Conservation (phyloP, 2,329 filamentous ascomycete genomes). For the Microdochium bolleyi region DNA sequence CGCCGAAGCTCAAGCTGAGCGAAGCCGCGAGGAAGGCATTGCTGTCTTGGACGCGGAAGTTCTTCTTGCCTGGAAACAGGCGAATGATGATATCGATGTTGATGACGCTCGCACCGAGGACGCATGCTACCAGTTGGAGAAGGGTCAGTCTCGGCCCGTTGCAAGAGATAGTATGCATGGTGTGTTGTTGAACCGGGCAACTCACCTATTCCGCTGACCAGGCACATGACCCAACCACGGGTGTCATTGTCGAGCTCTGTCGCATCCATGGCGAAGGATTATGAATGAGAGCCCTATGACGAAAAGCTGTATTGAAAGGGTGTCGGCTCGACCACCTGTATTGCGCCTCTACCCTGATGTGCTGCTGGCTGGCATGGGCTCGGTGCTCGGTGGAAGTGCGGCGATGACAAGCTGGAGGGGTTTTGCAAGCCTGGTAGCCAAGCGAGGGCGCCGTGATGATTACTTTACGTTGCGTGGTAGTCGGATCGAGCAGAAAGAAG, state of each 20-base stretch:
- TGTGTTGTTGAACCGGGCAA: constrained; percentile 9
- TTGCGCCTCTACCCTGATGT: too few relatives aligned
- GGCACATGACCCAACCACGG: constrained; percentile 86
- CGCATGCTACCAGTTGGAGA: constrained; percentile 37
- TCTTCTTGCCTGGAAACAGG: constrained; percentile 61
- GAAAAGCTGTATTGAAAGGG: too few relatives aligned
- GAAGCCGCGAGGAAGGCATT: constrained; percentile 82
- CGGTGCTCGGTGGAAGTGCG: too few relatives aligned
- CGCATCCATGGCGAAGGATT: neutral
- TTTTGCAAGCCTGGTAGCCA: too few relatives aligned
- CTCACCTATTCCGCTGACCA: constrained; percentile 68
- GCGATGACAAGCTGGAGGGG: too few relatives aligned
- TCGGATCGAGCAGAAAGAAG: too few relatives aligned
- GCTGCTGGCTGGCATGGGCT: too few relatives aligned
- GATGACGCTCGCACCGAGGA: constrained; percentile 75
- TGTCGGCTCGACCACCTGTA: neutral
- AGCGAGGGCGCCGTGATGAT: too few relatives aligned
- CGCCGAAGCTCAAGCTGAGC: constrained; percentile 86
- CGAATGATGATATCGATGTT: constrained; percentile 76
- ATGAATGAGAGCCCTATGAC: neutral
- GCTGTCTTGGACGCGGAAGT: constrained; percentile 85
- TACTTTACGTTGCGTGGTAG: too few relatives aligned
- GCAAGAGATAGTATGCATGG: neutral
- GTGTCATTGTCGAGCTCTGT: constrained; percentile 64
- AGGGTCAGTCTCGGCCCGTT: constrained; percentile 3